A percentile compares a stretch with the other conserved stretches of the same genome.
These are phyloP conservation scores for Pestalotiopsis fici DNA, from an alignment of 2,329 filamentous ascomycete genomes.

Conservation along the genomic window DNA sequence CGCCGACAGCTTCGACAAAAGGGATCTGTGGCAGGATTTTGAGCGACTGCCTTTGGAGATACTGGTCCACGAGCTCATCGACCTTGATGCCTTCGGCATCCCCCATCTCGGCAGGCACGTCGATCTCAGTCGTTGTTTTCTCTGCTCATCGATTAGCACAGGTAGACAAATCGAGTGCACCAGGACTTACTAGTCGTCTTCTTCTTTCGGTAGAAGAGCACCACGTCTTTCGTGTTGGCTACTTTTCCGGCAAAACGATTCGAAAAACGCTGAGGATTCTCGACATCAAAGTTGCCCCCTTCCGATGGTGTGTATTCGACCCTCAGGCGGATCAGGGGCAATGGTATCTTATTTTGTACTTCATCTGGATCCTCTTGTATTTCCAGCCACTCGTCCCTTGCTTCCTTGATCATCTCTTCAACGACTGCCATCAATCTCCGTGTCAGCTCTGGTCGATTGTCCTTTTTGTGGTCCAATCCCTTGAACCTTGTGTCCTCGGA, in stretches of 20 bases:
- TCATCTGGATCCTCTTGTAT: conserved; percentile 68
- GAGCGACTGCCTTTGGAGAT: conserved; percentile 81
- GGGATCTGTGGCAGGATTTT: conserved; percentile 91
- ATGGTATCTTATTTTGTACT: conserved; percentile 62
- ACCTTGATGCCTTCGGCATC: conserved; percentile 80
- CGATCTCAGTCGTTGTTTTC: conserved; percentile 20
- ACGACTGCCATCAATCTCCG: conserved; percentile 75
- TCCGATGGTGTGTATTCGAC: conserved; percentile 88
- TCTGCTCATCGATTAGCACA: not conserved
- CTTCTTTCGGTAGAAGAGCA: conserved; percentile 92
- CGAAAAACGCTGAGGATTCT: conserved; percentile 95
- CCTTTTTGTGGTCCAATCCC: conserved; percentile 75
- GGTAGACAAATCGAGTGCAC: not conserved
- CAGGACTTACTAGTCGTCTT: conserved; percentile 48
- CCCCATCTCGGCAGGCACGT: conserved; percentile 66
- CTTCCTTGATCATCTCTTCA: conserved; percentile 84
- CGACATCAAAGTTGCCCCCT: conserved; percentile 82
- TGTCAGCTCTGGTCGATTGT: conserved; percentile 82
- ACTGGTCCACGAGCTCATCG: conserved; percentile 85
- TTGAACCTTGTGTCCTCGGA: conserved; percentile 76
- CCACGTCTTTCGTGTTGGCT: conserved; percentile 90
- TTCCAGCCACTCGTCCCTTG: conserved; percentile 77
- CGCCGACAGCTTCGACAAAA: conserved; percentile 88
- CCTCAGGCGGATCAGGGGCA: conserved; percentile 84
- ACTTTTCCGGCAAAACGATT: conserved; percentile 89